Base-by-base conservation (phyloP, 2,329 filamentous ascomycete species). In the Myriangium duriaei region DNA sequence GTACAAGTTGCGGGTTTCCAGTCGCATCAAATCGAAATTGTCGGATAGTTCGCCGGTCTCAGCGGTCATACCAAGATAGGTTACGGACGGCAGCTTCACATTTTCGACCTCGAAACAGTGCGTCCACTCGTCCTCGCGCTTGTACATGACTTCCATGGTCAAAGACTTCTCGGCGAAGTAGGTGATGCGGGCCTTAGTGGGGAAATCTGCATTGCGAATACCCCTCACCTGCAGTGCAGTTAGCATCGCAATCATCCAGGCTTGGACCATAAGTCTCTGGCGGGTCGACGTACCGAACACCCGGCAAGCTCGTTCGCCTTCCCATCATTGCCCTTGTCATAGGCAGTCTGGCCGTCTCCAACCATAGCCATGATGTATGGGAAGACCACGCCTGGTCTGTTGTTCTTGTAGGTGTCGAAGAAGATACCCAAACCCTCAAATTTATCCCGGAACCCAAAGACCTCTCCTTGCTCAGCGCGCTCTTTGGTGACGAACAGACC, bases 381-480 rank as follows among this genome's bases (percentile, higher is more conserved):
- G 63, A 98, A 98, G 32, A 94, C 82, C 30, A 85, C 81, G 30
- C 91, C 91, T 1, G 91, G 88, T 11, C 91, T 78, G 67, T 95
- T 94, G 69, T 98, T 98, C 76, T 98, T 98, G 72, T 98, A 98
- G 31, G 91, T 98, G 59, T 98, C 91, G 64, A 98, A 75, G 67
- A 95, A 96, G 60, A 98, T 72, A 39, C 86, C 91, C 32, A 98
- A 72, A 4, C 91, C 91, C 59, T 98, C 88, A 51, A 96, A 98
- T 47, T 75, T 75, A 63, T 98, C 88, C 18, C 72, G 69, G 49
- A 79, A 79, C 35, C 91, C 91, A 60, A 98, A 98, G 26, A 98
- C 88, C 9, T 77, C 72, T 11, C 91, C 91, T 42, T 69, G 63
- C 50, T 79, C 72, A 19, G 75, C 87, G 47, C 91, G 83, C 62